Conservation (phyloP, 2,329 filamentous ascomycete genomes). For the Trichoderma afroharzianum region DNA sequence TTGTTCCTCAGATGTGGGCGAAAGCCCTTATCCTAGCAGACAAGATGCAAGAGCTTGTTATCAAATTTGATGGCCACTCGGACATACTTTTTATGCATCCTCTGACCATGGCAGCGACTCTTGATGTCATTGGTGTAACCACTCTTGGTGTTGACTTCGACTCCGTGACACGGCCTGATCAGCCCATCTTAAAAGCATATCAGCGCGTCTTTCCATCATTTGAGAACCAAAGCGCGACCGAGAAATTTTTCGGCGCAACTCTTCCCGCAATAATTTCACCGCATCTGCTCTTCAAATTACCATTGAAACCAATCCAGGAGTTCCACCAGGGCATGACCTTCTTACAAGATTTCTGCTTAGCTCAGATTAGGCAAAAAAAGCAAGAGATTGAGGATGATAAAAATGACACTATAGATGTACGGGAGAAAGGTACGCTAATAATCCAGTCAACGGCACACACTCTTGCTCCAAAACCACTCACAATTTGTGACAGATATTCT, state of each 20-base stretch:
- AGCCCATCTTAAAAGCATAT: background rate
- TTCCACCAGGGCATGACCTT: background rate
- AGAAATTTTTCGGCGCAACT: background rate
- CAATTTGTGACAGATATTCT: background rate
- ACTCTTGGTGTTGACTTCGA: slow-evolving; percentile 6
- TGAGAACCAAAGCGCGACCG: background rate
- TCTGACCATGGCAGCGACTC: slow-evolving; percentile 1
- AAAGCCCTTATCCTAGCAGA: background rate
- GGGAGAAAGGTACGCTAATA: background rate
- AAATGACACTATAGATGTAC: background rate
- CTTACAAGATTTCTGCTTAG: background rate
- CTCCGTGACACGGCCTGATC: background rate
- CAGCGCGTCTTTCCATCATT: background rate
- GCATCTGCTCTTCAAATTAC: background rate
- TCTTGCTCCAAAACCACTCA: background rate
- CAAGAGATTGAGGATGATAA: background rate
- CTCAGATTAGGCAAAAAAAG: background rate
- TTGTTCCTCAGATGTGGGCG: slow-evolving; percentile 1
- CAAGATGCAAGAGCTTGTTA: background rate
- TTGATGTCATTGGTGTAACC: slow-evolving; percentile 1
- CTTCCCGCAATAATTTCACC: slow-evolving; percentile 1
- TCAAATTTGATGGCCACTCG: background rate
- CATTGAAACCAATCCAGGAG: background rate
- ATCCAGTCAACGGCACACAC: too few relatives aligned
- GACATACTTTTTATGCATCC: background rate